These are phyloP conservation scores for Verticillium nubilum DNA, from an alignment of 2,329 filamentous ascomycete species.

Conservation along the genomic window DNA sequence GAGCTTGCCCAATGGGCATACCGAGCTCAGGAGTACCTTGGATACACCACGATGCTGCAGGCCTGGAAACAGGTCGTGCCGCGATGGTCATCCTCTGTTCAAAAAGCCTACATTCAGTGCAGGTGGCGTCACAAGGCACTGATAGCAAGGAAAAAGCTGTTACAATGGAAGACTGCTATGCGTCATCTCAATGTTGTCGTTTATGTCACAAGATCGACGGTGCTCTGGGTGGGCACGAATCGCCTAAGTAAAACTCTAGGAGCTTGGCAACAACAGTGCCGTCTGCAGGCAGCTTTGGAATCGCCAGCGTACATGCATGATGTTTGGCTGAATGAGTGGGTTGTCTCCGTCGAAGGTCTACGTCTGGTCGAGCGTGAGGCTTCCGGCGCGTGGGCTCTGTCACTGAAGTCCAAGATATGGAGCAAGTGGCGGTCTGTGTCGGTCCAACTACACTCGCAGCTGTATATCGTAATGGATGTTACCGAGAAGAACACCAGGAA, in stretches of 20 bases:
- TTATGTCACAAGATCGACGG: slow-evolving; percentile 2
- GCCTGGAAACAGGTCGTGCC: neutral
- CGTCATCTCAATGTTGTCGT: slow-evolving; percentile 2
- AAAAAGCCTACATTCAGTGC: slow-evolving; percentile 8
- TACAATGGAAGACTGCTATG: slow-evolving; percentile 6
- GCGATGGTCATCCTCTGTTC: slow-evolving; percentile 2
- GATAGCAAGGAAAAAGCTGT: slow-evolving; percentile 5
- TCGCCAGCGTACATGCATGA: slow-evolving; percentile 3
- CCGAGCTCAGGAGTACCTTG: neutral
- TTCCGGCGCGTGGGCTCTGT: slow-evolving; percentile 2
- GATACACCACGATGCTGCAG: neutral
- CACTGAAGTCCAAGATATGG: slow-evolving; percentile 8
- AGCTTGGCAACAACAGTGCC: slow-evolving; percentile 6
- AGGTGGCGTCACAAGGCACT: slow-evolving; percentile 8
- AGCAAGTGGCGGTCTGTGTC: slow-evolving; percentile 10
- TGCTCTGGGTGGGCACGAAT: neutral
- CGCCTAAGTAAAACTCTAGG: slow-evolving; percentile 1
- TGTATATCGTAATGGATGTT: slow-evolving; percentile 11
- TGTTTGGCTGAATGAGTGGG: slow-evolving; percentile 12
- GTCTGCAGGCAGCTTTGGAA: neutral
- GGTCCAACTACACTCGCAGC: slow-evolving; percentile 11
- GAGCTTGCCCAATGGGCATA: neutral
- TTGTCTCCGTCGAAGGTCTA: slow-evolving; percentile 1
- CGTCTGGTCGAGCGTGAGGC: neutral
- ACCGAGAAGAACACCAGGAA: slow-evolving; percentile 10